Evolutionary conservation across 2,329 filamentous ascomycete genomes (phyloP).

Genomic region (Pseudogymnoascus sp.): DNA sequence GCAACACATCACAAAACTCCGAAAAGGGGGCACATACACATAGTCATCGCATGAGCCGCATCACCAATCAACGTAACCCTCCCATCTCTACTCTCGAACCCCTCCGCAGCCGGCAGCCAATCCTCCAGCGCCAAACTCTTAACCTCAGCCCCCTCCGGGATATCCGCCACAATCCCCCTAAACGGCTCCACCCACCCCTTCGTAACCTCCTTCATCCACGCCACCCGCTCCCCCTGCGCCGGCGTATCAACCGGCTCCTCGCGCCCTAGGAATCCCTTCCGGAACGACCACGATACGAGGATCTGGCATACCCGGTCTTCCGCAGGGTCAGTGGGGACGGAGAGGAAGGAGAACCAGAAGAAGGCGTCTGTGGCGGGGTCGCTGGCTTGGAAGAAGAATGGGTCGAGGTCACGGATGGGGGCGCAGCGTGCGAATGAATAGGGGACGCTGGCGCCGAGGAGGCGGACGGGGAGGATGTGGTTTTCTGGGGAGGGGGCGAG

Average conservation of each 20-base stretch:
- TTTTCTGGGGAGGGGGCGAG: slow-evolving; percentile 29
- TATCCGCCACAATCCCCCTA: slow-evolving; percentile 31
- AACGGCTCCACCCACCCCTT: slow-evolving; percentile 43
- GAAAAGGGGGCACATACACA: slow-evolving; percentile 38
- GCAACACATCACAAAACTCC: neutral
- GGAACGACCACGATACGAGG: slow-evolving; percentile 42
- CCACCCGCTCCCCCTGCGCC: slow-evolving; percentile 31
- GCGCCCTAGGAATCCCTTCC: slow-evolving; percentile 28
- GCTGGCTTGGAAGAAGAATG: slow-evolving; percentile 46
- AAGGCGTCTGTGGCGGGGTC: slow-evolving; percentile 43
- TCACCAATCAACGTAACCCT: slow-evolving; percentile 43
- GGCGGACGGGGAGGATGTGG: slow-evolving; percentile 36
- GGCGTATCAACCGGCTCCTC: slow-evolving; percentile 33
- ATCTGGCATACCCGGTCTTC: slow-evolving; percentile 40
- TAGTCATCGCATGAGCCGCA: slow-evolving; percentile 49
- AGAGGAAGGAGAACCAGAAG: slow-evolving; percentile 41
- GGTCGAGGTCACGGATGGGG: slow-evolving; percentile 39
- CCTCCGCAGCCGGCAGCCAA: slow-evolving; percentile 33
- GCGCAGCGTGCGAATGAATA: slow-evolving; percentile 34
- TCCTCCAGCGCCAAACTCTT: slow-evolving; percentile 40
- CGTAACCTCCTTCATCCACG: slow-evolving; percentile 36
- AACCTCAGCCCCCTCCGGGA: slow-evolving; percentile 35
- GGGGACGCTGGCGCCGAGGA: slow-evolving; percentile 38
- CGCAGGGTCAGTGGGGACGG: slow-evolving; percentile 33
- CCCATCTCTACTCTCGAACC: slow-evolving; percentile 30